Evolutionary conservation across 148 eudicot species (phyloP), one percentile per base, ranked within the genome.

Genomic region (Hydrangea macrophylla): DNA sequence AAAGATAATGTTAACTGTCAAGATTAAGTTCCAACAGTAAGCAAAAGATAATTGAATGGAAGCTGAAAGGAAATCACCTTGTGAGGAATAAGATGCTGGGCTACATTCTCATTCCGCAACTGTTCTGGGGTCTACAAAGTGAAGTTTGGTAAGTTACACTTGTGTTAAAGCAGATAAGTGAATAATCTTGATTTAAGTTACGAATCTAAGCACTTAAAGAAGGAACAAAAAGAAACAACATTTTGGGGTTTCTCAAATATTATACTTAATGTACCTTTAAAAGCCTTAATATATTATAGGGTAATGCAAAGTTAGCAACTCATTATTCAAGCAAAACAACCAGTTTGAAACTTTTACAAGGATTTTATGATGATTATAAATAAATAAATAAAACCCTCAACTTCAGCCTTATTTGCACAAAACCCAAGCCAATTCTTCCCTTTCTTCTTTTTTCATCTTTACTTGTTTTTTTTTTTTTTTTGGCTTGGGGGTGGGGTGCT

Each of bases 31-130:
- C 35, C 53, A 64, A 64, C 33, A 39, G 23, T 30, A 45, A 32
- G 36, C 17, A 72, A 10, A 58, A 42, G 58, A 55, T 13, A 27
- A 11, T 28, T 0, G 7, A 6, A 40, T 20, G 36, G 42, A 36
- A 48, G 15, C 33, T 40, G 40, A 23, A 37, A 51, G 17, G 22
- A 7, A 56, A 70, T 69, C 62, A 94, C 98, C 96, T 94, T 94
- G 82, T 90, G 98, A 55, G 96, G 78, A 54, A 94, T 70, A 63
- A 94, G 97, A 85, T 86, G 85, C 60, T 79, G 73, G 31, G 99
- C 72, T 20, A 88, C 92, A 68, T 87, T 94, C 78, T 94, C 97
- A 36, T 79, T 84, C 75, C 77, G 85, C 82, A 94, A 73, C 79
- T 94, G 85, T 73, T 94, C 90, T 62, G 89, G 86, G 62, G 93